phyloP scores from a whole-genome alignment of 2,329 filamentous ascomycete species.

The Alternaria brassicicola region DNA sequence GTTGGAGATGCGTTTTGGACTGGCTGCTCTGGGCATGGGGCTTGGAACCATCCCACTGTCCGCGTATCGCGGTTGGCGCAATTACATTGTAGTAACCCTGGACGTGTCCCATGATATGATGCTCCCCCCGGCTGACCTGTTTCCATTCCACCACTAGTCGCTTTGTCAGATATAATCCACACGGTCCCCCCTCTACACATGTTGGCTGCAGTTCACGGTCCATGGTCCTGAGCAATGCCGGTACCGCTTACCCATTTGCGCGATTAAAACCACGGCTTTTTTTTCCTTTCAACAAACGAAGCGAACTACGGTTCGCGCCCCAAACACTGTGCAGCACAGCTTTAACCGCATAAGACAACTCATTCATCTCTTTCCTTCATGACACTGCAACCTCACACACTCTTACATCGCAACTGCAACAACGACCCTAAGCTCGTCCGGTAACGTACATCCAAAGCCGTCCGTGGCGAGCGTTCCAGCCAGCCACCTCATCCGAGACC shows the following conservation, averaged over 20 bases:
- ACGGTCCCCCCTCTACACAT: background rate
- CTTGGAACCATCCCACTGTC: slow-evolving; percentile 10
- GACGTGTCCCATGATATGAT: slow-evolving; percentile 3
- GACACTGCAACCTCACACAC: background rate
- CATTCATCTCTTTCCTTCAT: background rate
- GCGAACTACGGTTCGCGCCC: slow-evolving; percentile 8
- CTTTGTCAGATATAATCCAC: slow-evolving; percentile 4
- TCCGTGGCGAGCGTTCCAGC: slow-evolving; percentile 7
- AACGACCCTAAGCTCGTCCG: slow-evolving; percentile 3
- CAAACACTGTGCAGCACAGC: slow-evolving; percentile 11
- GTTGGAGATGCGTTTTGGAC: slow-evolving; percentile 12
- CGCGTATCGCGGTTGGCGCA: slow-evolving; percentile 18
- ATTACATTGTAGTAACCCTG: background rate
- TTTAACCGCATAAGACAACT: background rate
- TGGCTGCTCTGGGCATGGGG: slow-evolving; percentile 12
- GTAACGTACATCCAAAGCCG: slow-evolving; percentile 7
- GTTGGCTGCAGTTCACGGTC: slow-evolving; percentile 1
- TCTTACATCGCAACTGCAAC: background rate
- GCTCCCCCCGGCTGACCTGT: slow-evolving; percentile 1
- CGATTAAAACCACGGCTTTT: slow-evolving; percentile 8
- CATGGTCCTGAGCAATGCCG: slow-evolving; percentile 11
- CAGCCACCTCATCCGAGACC: background rate
- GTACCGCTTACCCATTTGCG: slow-evolving; percentile 8
- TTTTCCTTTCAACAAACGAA: slow-evolving; percentile 1
- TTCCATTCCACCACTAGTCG: background rate